A percentile compares a stretch with the other conserved stretches of the same genome.
Evolutionary conservation across 1,284 basidiomycete species (phyloP).

Genomic region (Puccinia horiana): DNA sequence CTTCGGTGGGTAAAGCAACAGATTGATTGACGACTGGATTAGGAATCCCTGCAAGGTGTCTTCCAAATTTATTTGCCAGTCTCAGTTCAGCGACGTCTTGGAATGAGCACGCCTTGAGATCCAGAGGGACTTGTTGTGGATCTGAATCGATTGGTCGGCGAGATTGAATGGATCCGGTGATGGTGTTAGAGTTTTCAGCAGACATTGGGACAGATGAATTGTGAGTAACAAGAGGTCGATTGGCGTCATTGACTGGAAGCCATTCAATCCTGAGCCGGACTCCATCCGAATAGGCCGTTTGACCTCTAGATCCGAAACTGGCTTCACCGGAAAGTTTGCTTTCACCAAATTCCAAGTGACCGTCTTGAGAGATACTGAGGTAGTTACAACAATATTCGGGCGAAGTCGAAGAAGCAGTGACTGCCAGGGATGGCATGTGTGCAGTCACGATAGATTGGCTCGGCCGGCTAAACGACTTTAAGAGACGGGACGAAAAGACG

Average conservation of each 20-base stretch:
- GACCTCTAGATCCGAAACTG: slow-evolving; percentile 24
- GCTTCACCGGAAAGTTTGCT: slow-evolving; percentile 26
- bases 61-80: slow-evolving; percentile 43
- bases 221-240: not conserved
- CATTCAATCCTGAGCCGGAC: slow-evolving; percentile 34
- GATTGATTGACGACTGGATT: not conserved
- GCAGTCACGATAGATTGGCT: slow-evolving; percentile 16
- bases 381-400: not conserved
- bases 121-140: slow-evolving; percentile 1
- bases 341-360: slow-evolving; percentile 38
- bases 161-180: not conserved
- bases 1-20: not conserved
- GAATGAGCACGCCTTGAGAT: slow-evolving; percentile 7
- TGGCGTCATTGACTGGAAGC: not conserved
- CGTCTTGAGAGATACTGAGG: slow-evolving; percentile 34
- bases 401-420: not conserved
- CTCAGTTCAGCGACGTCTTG: slow-evolving; percentile 41
- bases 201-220: slow-evolving; percentile 12
- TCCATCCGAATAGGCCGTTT: slow-evolving; percentile 30
- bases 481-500: slow-evolving; percentile 25
- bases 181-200: not conserved
- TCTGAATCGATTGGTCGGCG: not conserved
- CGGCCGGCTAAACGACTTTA: slow-evolving; percentile 29
- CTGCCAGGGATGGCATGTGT: slow-evolving; percentile 1
- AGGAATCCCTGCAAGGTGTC: slow-evolving; percentile 17